Conservation (phyloP, 2,329 filamentous ascomycete species). For the Exophiala xenobiotica region DNA sequence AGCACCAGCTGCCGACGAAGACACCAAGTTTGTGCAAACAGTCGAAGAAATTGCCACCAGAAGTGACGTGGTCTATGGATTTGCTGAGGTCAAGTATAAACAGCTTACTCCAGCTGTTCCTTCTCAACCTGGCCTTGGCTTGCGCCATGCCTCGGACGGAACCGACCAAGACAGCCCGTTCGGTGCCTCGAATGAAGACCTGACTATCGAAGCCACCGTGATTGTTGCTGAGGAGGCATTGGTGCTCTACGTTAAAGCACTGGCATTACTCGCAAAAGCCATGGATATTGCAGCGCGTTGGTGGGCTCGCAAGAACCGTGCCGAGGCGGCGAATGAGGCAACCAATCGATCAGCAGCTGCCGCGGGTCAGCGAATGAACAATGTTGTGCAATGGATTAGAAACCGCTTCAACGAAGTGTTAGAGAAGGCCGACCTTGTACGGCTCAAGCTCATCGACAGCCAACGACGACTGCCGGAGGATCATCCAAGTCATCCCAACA, state of each 20-base stretch:
- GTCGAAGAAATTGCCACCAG: constrained; percentile 91
- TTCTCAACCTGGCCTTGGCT: constrained; percentile 49
- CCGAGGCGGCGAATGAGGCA: constrained; percentile 54
- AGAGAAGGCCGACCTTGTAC: constrained; percentile 94
- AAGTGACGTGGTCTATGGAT: constrained; percentile 94
- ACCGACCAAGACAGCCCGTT: constrained; percentile 37
- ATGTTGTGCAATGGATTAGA: constrained; percentile 93
- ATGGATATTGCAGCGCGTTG: constrained; percentile 93
- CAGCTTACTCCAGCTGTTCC: constrained; percentile 89
- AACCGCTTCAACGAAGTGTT: constrained; percentile 93
- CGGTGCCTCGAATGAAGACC: constrained; percentile 59
- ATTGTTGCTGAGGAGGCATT: constrained; percentile 89
- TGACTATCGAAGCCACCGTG: constrained; percentile 83
- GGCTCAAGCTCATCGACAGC: constrained; percentile 79
- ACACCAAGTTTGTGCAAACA: constrained; percentile 70
- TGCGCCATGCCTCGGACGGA: constrained; percentile 32
- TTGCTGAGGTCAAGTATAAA: constrained; percentile 97
- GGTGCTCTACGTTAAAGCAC: constrained; percentile 91
- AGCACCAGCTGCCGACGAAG: constrained; percentile 69
- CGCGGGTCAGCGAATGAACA: constrained; percentile 73
- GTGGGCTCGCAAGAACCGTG: constrained; percentile 80
- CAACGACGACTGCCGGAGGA: constrained; percentile 80
- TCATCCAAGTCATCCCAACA: constrained; percentile 82
- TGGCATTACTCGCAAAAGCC: constrained; percentile 84
- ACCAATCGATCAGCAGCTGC: constrained; percentile 50